These are phyloP conservation scores for Populus davidiana DNA, from an alignment of 345 rosid genomes.

Conservation along the genomic window DNA sequence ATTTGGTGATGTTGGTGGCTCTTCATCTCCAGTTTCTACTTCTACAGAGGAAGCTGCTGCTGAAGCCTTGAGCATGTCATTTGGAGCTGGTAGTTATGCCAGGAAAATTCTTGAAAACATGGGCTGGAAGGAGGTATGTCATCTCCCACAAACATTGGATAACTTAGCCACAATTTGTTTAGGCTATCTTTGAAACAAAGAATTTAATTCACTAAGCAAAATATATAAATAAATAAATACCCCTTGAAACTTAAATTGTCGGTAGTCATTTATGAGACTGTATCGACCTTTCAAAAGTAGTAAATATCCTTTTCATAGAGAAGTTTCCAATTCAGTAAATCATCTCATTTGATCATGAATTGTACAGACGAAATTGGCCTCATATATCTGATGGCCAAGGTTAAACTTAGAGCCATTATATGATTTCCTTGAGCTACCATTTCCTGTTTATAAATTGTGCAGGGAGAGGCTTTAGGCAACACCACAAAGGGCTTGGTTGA, in stretches of 20 bases:
- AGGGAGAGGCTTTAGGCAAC: constrained; percentile 80
- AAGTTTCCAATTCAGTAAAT: no score
- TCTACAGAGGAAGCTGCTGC: constrained; percentile 56
- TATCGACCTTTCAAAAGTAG: not conserved
- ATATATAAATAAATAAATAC: no score
- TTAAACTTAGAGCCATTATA: not conserved
- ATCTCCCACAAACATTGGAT: not conserved
- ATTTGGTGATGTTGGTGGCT: constrained; percentile 21
- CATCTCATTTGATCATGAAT: no score
- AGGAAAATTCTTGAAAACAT: constrained; percentile 72
- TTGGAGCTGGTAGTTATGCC: constrained; percentile 79
- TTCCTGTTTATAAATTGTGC: constrained; percentile 10
- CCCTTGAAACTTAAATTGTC: no score
- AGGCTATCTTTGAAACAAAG: not conserved
- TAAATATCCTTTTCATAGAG: not conserved
- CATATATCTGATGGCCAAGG: not conserved
- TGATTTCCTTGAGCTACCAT: not conserved
- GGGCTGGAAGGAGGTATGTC: constrained; percentile 84
- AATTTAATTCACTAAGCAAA: no score
- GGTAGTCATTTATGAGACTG: no score
- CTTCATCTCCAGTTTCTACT: constrained; percentile 23
- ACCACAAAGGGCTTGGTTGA: constrained; percentile 56
- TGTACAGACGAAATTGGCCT: no score
- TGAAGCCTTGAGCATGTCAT: constrained; percentile 63
- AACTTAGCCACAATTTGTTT: not conserved